A percentile compares a stretch with the other conserved stretches of the same genome.
Conservation (phyloP, 305 asterid species). For the Fraxinus velutina region DNA sequence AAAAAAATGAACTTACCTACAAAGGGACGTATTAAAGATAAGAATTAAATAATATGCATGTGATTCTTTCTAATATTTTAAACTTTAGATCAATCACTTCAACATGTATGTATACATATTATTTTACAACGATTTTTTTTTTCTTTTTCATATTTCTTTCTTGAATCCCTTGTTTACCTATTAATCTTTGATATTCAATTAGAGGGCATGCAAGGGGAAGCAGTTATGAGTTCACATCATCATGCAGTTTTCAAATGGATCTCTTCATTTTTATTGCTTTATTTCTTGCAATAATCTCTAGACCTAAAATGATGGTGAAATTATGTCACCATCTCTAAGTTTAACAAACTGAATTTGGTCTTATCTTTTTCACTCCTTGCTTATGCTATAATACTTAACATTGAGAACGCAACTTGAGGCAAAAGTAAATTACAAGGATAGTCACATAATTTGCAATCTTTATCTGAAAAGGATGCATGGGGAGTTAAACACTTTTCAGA, state of each 20-base stretch:
- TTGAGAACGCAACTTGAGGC: neutral
- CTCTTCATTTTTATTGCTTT: neutral
- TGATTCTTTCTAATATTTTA: too few relatives aligned
- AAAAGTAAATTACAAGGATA: neutral
- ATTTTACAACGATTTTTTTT: too few relatives aligned
- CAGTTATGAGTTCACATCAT: neutral
- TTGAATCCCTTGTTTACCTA: neutral
- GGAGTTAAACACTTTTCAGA: neutral
- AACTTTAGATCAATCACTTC: too few relatives aligned
- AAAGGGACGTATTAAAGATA: neutral
- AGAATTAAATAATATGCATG: neutral
- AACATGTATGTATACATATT: too few relatives aligned
- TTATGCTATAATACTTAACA: neutral
- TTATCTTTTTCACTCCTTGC: neutral
- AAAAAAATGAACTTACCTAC: too few relatives aligned
- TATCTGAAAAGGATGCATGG: neutral
- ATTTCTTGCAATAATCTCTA: neutral
- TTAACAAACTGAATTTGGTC: neutral
- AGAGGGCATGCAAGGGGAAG: neutral
- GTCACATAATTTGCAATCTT: neutral
- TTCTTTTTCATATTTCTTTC: too few relatives aligned
- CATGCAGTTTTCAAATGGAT: neutral
- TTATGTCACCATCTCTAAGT: neutral
- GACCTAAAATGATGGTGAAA: neutral
- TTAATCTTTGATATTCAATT: neutral